Percentiles rank a stretch among this genome's conserved stretches.
phyloP scores from a whole-genome alignment of 2,329 filamentous ascomycete genomes.

The Monosporascus sp. region DNA sequence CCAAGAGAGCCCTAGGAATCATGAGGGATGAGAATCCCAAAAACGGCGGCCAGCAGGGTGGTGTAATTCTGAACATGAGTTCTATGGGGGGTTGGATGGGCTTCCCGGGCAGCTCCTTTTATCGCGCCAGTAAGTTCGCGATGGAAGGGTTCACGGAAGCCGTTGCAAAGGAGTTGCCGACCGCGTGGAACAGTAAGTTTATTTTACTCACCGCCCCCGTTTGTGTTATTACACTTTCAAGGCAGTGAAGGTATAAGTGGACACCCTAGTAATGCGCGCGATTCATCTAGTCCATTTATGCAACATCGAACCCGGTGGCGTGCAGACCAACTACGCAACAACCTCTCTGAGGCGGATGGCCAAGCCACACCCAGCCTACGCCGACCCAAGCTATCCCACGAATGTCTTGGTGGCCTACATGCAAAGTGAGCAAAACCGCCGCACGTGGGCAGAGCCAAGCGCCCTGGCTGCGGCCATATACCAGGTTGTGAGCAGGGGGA shows the following conservation, averaged over 20 bases:
- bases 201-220: background rate
- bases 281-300: constrained; percentile 31
- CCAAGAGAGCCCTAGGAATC: constrained; percentile 29
- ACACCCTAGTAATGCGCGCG: background rate
- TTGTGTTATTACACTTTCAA: too few relatives aligned
- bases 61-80: constrained; percentile 49
- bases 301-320: constrained; percentile 36
- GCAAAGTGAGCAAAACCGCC: constrained; percentile 14
- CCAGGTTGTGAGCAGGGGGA: constrained; percentile 24
- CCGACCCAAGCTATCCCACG: constrained; percentile 20
- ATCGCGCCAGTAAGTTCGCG: constrained; percentile 38
- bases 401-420: constrained; percentile 25
- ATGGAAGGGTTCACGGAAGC: constrained; percentile 42
- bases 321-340: constrained; percentile 30
- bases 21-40: constrained; percentile 30
- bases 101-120: constrained; percentile 30
- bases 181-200: constrained; percentile 35
- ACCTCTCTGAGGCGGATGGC: constrained; percentile 23
- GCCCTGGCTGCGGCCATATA: constrained; percentile 32
- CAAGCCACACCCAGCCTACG: constrained; percentile 35
- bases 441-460: constrained; percentile 27
- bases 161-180: constrained; percentile 36
- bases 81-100: constrained; percentile 42
- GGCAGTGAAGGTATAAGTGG: too few relatives aligned
- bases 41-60: constrained; percentile 31